phyloP scores from a whole-genome alignment of 2,329 filamentous ascomycete genomes.

The Volutella citrinella region DNA sequence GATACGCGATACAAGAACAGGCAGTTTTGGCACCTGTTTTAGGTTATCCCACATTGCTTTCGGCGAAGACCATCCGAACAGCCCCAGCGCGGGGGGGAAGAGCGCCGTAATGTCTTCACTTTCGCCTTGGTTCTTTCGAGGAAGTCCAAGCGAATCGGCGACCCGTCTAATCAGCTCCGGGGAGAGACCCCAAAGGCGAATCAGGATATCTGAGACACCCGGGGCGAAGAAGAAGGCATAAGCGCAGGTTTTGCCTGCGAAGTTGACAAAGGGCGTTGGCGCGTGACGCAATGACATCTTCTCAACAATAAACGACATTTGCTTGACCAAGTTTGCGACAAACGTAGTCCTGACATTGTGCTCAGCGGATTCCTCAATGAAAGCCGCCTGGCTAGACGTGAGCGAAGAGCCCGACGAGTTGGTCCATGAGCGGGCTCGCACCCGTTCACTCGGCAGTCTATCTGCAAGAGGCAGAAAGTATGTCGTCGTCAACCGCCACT shows the following conservation, averaged over 20 bases:
- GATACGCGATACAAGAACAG: conserved; percentile 68
- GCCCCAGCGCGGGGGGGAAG: conserved; percentile 66
- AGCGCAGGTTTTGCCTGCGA: conserved; percentile 85
- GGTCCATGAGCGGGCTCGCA: conserved; percentile 45
- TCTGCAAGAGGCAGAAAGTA: conserved; percentile 62
- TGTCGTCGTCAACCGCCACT: conserved; percentile 76
- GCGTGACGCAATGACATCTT: conserved; percentile 78
- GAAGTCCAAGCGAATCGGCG: conserved; percentile 65
- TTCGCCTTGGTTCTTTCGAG: conserved; percentile 51
- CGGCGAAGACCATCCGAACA: conserved; percentile 54
- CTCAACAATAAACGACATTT: conserved; percentile 84
- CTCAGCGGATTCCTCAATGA: conserved; percentile 66
- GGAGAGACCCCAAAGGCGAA: conserved; percentile 75
- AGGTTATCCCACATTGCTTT: conserved; percentile 52
- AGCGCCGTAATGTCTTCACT: conserved; percentile 64
- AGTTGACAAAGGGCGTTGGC: conserved; percentile 68
- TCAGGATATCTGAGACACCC: conserved; percentile 77
- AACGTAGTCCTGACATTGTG: conserved; percentile 90
- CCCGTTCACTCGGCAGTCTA: conserved; percentile 46
- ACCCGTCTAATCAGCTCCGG: conserved; percentile 68
- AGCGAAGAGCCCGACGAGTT: conserved; percentile 58
- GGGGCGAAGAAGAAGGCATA: conserved; percentile 94
- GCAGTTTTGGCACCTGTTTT: conserved; percentile 61
- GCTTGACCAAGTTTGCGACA: conserved; percentile 73
- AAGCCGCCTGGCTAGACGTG: conserved; percentile 60